A percentile compares a stretch with the other conserved stretches of the same genome.
Evolutionary conservation across 2,329 filamentous ascomycete genomes (phyloP).

Genomic region (Achaetomium macrosporum): DNA sequence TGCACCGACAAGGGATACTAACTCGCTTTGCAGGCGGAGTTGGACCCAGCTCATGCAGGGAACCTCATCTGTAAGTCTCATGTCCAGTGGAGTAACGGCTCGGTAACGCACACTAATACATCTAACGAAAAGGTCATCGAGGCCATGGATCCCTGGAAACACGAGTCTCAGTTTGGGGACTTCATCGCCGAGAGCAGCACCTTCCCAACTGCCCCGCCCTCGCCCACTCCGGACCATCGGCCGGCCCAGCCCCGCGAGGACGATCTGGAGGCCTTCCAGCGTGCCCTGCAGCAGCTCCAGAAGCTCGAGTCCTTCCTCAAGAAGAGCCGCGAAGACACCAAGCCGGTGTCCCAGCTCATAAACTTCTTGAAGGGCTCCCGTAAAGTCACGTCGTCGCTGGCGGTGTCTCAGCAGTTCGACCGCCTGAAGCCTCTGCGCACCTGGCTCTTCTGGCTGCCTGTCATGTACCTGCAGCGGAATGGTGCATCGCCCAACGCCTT

Average conservation of each 20-base stretch:
- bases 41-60: slow-evolving; percentile 93
- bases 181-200: slow-evolving; percentile 76
- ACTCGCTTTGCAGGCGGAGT: slow-evolving; percentile 59
- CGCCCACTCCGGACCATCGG: slow-evolving; percentile 55
- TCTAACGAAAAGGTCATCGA: slow-evolving; percentile 63
- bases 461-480: slow-evolving; percentile 72
- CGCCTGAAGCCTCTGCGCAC: slow-evolving; percentile 81
- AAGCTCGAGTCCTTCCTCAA: slow-evolving; percentile 63
- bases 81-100: background rate
- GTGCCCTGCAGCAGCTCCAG: slow-evolving; percentile 60
- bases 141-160: slow-evolving; percentile 86
- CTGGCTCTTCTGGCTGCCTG: slow-evolving; percentile 95
- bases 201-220: slow-evolving; percentile 61
- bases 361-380: slow-evolving; percentile 67
- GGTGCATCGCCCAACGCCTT: slow-evolving; percentile 71
- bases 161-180: slow-evolving; percentile 79
- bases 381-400: slow-evolving; percentile 62
- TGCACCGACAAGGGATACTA: slow-evolving; percentile 29
- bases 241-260: slow-evolving; percentile 61
- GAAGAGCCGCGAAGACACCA: slow-evolving; percentile 63
- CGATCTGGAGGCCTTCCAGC: slow-evolving; percentile 62
- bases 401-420: slow-evolving; percentile 80
- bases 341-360: slow-evolving; percentile 62
- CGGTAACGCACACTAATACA: slow-evolving; percentile 16
- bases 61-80: slow-evolving; percentile 70